Base-by-base conservation (phyloP, 2,329 filamentous ascomycete genomes). In the Raffaelea ambrosiae region DNA sequence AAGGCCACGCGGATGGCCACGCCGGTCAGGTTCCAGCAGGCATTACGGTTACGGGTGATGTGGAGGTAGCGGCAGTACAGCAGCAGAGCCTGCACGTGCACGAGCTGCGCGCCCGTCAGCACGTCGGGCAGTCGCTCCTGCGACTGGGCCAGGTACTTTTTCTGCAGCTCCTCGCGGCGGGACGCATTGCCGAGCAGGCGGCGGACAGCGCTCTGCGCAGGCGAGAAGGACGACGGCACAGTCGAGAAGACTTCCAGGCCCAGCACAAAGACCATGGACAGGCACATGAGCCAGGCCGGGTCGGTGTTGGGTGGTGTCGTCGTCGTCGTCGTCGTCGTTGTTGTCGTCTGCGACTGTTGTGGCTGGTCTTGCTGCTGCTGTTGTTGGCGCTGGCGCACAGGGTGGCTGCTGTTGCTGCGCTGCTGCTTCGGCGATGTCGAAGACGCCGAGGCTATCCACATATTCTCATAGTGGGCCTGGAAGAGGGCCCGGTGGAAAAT, bases 1-100 rank as follows among this genome's bases (percentile, higher is more conserved):
- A 54, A 38, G 18, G 54, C 52, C 11, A 53, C 43, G 26, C 54
- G 54, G 23, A 54, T 50, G 39, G 54, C 48, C 2, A 44, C 48
- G 39, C 54, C 54, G 8, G 48, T 51, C 47, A 55, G 51, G 44
- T 54, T 55, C 54, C 54, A 55, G 46, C 52, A 53, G n/a, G 50
- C 48, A 36, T 53, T 54, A 21, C 52, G 48, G 33, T 48, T 48
- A 44, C 51, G 46, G 13, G 54, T 49, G 10, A 55, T 51, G 44
- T 55, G 54, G 46, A 54, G 42, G 36, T 53, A 47, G 23, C 51
- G 51, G 40, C 52, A 53, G 44, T 55, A 55, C 26, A 55, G 49
- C 50, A 55, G 45, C 47, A 55, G 43, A 3, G 54, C 54, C 46
- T 55, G 54, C 3, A 55, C 51, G 41, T 55, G 47, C 1, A 45